These are phyloP conservation scores for Zostera marina DNA, from an alignment of 116 monocot genomes.

Conservation along the genomic window DNA sequence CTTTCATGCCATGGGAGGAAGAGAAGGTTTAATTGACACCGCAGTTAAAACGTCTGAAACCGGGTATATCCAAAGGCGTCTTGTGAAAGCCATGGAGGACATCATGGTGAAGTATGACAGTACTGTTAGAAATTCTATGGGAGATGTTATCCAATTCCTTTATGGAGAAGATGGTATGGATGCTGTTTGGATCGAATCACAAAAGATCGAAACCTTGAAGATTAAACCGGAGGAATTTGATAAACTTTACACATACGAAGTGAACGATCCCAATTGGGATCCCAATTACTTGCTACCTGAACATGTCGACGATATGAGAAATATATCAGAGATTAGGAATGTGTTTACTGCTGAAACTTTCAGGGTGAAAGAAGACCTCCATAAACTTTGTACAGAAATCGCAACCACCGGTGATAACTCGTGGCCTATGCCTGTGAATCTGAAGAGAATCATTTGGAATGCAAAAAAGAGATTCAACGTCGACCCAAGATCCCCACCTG, in stretches of 20 bases:
- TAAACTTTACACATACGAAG: slow-evolving; percentile 60
- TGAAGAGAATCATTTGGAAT: slow-evolving; percentile 97
- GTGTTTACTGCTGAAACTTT: slow-evolving; percentile 91
- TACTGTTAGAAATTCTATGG: slow-evolving; percentile 93
- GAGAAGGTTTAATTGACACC: slow-evolving; percentile 97
- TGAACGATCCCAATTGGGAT: slow-evolving; percentile 76
- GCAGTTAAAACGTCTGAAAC: slow-evolving; percentile 99
- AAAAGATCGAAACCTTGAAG: slow-evolving; percentile 85
- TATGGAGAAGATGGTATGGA: slow-evolving; percentile 99
- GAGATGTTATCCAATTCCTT: slow-evolving; percentile 96
- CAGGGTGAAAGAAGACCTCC: slow-evolving; percentile 73
- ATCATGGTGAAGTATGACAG: slow-evolving; percentile 99
- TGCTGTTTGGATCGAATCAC: slow-evolving; percentile 95
- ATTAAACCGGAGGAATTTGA: slow-evolving; percentile 83
- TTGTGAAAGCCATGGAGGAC: slow-evolving; percentile 99
- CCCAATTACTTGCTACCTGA: slow-evolving; percentile 86
- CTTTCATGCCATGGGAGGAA: slow-evolving; percentile 99
- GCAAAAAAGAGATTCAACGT: slow-evolving; percentile 97
- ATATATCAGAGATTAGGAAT: slow-evolving; percentile 77
- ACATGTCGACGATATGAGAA: slow-evolving; percentile 90
- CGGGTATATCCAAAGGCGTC: slow-evolving; percentile 91
- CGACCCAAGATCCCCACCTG: slow-evolving; percentile 69
- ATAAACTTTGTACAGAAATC: slow-evolving; percentile 80
- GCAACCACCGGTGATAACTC: slow-evolving; percentile 76
- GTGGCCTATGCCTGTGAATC: slow-evolving; percentile 89